phyloP scores from a whole-genome alignment of 139 green algal genomes.

The Nannochloris sp. region DNA sequence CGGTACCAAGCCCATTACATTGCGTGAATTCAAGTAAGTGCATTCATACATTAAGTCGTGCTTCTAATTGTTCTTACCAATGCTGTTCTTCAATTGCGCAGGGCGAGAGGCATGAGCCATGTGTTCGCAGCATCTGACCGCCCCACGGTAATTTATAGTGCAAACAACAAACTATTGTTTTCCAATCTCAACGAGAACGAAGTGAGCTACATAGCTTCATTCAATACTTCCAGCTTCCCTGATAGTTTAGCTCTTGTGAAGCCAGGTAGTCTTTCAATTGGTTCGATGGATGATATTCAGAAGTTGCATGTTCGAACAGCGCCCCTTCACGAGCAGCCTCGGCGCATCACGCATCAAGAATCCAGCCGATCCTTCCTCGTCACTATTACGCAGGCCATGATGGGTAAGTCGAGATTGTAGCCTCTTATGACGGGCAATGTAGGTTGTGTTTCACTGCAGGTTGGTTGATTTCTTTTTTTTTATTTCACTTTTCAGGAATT shows the following conservation, averaged over 20 bases:
- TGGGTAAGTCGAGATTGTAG: too few species aligned
- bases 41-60: not conserved
- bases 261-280: conserved; percentile 71
- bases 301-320: conserved; percentile 93
- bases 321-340: conserved; percentile 82
- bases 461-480: not conserved
- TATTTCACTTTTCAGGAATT: not conserved
- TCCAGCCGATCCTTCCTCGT: conserved; percentile 40
- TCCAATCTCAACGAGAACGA: conserved; percentile 94
- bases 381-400: conserved; percentile 25
- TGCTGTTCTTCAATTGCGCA: not conserved
- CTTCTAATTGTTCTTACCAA: not conserved
- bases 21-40: conserved; percentile 59
- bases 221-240: conserved; percentile 69
- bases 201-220: conserved; percentile 71
- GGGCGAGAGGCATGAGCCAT: conserved; percentile 27
- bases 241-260: conserved; percentile 76
- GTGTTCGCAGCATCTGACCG: conserved; percentile 93
- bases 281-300: conserved; percentile 85
- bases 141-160: conserved; percentile 89
- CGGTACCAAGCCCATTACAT: conserved; percentile 86
- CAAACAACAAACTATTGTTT: conserved; percentile 92
- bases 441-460: not conserved
- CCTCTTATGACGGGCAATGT: too few species aligned
- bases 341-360: conserved; percentile 81